Base-by-base conservation (phyloP, 306 rosid species). In the Prunus mira region DNA sequence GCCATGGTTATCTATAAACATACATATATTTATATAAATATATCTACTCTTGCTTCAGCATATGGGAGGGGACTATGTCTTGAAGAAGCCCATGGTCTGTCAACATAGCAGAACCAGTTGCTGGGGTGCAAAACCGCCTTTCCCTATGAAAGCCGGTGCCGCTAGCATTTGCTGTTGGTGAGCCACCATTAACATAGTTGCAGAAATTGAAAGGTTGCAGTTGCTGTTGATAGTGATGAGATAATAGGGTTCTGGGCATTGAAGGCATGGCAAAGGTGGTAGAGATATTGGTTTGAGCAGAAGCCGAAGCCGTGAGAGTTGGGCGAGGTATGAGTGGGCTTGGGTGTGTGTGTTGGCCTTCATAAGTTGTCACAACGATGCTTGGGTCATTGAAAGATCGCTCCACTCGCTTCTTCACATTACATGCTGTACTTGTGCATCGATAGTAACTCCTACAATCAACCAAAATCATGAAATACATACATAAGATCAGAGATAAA, bases 401-500 rank as follows among this genome's bases (percentile, higher is more conserved):
- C 81, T 94, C 98, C 69, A 94, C 96, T 11, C 93, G 92, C 66
- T 94, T 94, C 89, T 94, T 94, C 76, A 94, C 98, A 83, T 89
- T 86, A 81, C 98, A 94, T 65, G 96, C 82, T 13, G 83, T 79
- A 43, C 82, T 90, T 77, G 97, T 92, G 96, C 98, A 94, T 79
- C 98, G 98, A 87, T 90, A 94, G 69, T 94, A 94, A 64, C 98
- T 94, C 95, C 98, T 94, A 45, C 12, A 61, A 15, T 13, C 22
- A 63, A 65, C 24, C 49, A 64, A 32, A 34, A 64, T 64, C 3
- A 63, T 3, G 45, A 30, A 1, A 60, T 22, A 27, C 14, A 58
- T 28, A 45, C 6, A 3, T 50, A 50, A 43, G 2, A 57, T 58
- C 9, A 38, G 1, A 43, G 2, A 57, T 58, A 0, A 38, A 3